Conservation (phyloP, 2,329 filamentous ascomycete genomes). For the Exophiala lecanii-corni region DNA sequence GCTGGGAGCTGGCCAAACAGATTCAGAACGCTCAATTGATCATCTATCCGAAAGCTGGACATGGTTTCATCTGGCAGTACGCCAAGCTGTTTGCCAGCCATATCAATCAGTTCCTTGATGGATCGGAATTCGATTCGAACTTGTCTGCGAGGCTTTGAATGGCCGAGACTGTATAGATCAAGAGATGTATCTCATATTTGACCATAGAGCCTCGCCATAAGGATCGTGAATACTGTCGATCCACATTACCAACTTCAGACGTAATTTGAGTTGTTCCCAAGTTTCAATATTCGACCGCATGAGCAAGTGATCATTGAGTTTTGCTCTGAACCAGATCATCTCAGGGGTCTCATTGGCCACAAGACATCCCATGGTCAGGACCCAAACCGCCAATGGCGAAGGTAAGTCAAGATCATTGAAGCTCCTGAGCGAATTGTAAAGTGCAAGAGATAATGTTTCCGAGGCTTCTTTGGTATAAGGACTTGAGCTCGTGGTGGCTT, state of each 20-base stretch:
- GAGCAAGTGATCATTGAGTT: neutral
- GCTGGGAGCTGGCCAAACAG: constrained; percentile 18
- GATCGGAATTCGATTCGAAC: constrained; percentile 8
- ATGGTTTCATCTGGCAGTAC: constrained; percentile 22
- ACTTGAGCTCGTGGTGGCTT: constrained; percentile 12
- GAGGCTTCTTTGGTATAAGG: constrained; percentile 12
- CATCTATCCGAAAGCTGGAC: constrained; percentile 15
- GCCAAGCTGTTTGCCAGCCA: constrained; percentile 13
- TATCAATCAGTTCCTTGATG: constrained; percentile 18
- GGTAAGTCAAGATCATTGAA: neutral
- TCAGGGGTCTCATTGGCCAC: constrained; percentile 11
- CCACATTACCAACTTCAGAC: constrained; percentile 11
- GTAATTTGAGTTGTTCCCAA: constrained; percentile 10
- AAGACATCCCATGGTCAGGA: constrained; percentile 16
- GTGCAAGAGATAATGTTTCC: constrained; percentile 5
- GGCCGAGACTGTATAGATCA: no score
- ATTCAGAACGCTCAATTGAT: constrained; percentile 18
- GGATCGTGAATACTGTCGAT: constrained; percentile 10
- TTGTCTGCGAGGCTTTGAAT: neutral
- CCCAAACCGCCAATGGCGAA: constrained; percentile 10
- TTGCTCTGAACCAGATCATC: constrained; percentile 10
- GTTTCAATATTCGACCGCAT: neutral
- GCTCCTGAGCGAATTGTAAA: constrained; percentile 1
- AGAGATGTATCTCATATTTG: neutral
- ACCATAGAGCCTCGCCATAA: constrained; percentile 15